phyloP scores from a whole-genome alignment of 768 basidiomycete species.

The Xanthoconium stramineum region DNA sequence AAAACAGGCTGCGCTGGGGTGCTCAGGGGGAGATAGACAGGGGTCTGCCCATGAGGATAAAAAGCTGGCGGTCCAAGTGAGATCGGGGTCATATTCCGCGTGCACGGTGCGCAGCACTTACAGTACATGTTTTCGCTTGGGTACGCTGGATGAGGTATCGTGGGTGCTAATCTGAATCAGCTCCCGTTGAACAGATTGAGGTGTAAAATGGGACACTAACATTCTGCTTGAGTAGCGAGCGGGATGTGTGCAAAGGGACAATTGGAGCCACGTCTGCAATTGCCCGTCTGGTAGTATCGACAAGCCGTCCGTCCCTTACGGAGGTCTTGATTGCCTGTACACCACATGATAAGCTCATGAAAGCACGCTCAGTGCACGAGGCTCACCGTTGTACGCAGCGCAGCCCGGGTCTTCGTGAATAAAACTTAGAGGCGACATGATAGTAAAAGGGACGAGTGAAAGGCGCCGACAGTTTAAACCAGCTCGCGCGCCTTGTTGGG shows the following conservation, averaged over 20 bases:
- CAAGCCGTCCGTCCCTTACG: conserved; percentile 16
- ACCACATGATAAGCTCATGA: conserved; percentile 9
- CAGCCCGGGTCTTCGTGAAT: conserved; percentile 15
- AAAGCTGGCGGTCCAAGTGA: conserved; percentile 15
- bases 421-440: conserved; percentile 6
- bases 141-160: conserved; percentile 11
- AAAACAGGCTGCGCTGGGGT: conserved; percentile 17
- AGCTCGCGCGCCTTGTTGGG: conserved; percentile 26
- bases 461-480: conserved; percentile 12
- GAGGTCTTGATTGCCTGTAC: conserved; percentile 10
- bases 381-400: conserved; percentile 17
- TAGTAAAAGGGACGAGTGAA: neutral
- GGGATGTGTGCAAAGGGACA: conserved; percentile 26
- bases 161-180: conserved; percentile 15
- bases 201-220: conserved; percentile 11
- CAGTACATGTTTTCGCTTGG: conserved; percentile 15
- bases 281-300: conserved; percentile 25
- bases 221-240: conserved; percentile 7
- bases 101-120: conserved; percentile 7
- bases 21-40: conserved; percentile 17
- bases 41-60: conserved; percentile 12
- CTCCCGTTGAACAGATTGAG: neutral
- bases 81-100: neutral
- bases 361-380: neutral
- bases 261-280: conserved; percentile 25